phyloP scores from a whole-genome alignment of 106 monocot genomes.

The Apostasia shenzhenica region DNA sequence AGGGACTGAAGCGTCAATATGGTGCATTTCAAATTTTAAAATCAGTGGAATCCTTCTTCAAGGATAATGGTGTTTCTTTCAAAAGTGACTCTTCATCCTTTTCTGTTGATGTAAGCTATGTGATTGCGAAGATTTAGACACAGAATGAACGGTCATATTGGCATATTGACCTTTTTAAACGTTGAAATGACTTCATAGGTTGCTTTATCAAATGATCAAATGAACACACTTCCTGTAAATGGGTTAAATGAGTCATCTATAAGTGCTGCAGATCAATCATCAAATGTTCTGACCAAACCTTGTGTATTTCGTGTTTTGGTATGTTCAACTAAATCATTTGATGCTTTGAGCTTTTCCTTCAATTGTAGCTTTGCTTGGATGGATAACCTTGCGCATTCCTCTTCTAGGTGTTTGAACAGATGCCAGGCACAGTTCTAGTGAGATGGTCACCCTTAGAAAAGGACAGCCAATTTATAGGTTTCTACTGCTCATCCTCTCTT shows the following conservation, averaged over 20 bases:
- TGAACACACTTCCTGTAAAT: neutral
- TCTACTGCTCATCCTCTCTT: too few species aligned
- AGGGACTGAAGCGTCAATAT: slow-evolving; percentile 61
- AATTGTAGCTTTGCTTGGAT: neutral
- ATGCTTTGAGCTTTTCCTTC: neutral
- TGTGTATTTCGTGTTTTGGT: slow-evolving; percentile 42
- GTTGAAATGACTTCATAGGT: slow-evolving; percentile 24
- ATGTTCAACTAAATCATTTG: slow-evolving; percentile 4
- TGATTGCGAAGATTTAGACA: neutral
- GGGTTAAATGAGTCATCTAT: slow-evolving; percentile 5
- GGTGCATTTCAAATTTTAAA: slow-evolving; percentile 71
- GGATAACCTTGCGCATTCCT: neutral
- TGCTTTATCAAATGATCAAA: slow-evolving; percentile 28
- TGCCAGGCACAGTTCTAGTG: slow-evolving; percentile 77
- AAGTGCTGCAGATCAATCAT: neutral
- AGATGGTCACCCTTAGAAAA: slow-evolving; percentile 46
- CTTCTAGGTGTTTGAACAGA: slow-evolving; percentile 87
- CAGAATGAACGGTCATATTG: neutral
- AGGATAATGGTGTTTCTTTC: slow-evolving; percentile 32
- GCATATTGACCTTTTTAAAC: neutral
- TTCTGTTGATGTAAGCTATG: slow-evolving; percentile 46
- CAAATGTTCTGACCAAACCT: slow-evolving; percentile 2
- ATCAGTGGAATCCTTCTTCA: slow-evolving; percentile 65
- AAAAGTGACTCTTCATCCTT: slow-evolving; percentile 55
- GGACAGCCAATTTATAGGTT: slow-evolving; percentile 2